Evolutionary conservation across 2,329 filamentous ascomycete genomes (phyloP).

Genomic region (Zasmidium angulare): DNA sequence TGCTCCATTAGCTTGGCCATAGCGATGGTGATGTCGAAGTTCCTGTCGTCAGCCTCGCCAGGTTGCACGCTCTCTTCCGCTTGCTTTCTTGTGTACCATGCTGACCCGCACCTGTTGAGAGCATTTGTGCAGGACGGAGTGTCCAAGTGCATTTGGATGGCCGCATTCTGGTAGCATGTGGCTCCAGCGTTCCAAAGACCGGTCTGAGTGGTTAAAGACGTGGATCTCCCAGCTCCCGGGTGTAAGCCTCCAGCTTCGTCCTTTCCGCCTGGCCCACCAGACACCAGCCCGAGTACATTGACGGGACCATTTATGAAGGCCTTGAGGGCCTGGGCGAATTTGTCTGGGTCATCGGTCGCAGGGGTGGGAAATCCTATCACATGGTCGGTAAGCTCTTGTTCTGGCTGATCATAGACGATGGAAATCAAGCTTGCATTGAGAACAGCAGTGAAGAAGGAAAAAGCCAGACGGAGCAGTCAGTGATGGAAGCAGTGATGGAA

Average conservation of each 20-base stretch:
- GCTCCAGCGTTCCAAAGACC: background rate
- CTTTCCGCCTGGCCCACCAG: background rate
- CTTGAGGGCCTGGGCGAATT: background rate
- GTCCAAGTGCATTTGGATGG: background rate
- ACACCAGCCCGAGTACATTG: background rate
- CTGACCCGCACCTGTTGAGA: background rate
- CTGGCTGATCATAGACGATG: no score
- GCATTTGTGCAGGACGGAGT: background rate
- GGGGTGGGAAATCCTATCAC: background rate
- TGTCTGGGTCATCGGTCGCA: background rate
- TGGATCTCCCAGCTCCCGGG: background rate
- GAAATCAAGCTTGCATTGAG: no score
- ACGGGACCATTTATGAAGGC: background rate
- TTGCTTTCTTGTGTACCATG: background rate
- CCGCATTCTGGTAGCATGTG: background rate
- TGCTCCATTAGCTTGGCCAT: background rate
- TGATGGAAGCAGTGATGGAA: no score
- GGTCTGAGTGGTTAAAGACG: background rate
- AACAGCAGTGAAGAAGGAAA: no score
- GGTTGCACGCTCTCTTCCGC: no score
- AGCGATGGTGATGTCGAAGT: background rate
- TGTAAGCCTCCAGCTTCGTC: background rate
- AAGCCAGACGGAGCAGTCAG: no score
- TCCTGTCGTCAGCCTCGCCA: no score
- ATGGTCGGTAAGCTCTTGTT: no score